Percentiles rank a stretch among this genome's conserved stretches.
Conservation (phyloP, 1,284 basidiomycete species). For the Hemileccinum hortonii region DNA sequence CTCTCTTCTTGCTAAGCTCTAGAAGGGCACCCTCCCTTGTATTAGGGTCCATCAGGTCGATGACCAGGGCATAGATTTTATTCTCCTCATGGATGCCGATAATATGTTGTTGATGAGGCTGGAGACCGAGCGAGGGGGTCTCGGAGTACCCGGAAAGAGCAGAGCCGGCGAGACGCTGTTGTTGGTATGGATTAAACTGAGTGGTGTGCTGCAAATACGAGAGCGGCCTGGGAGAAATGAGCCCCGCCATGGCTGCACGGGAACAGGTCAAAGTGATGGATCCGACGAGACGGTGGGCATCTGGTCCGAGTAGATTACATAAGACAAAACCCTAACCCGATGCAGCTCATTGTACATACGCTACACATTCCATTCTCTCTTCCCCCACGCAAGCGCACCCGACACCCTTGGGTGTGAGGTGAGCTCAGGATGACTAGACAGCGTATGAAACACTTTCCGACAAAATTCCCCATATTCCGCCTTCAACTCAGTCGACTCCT, state of each 20-base stretch:
- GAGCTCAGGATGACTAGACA: slow-evolving; percentile 20
- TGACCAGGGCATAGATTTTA: slow-evolving; percentile 81
- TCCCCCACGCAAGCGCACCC: slow-evolving; percentile 22
- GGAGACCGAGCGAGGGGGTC: slow-evolving; percentile 47
- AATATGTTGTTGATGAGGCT: slow-evolving; percentile 48
- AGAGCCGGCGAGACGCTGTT: slow-evolving; percentile 34
- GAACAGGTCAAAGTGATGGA: slow-evolving; percentile 11
- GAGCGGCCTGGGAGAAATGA: slow-evolving; percentile 60
- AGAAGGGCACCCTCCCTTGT: slow-evolving; percentile 87
- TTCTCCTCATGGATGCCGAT: slow-evolving; percentile 60
- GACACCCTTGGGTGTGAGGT: slow-evolving; percentile 26
- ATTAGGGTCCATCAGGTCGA: slow-evolving; percentile 77
- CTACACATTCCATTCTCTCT: background rate
- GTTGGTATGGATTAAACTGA: slow-evolving; percentile 53
- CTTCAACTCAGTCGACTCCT: slow-evolving; percentile 14
- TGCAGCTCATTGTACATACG: background rate
- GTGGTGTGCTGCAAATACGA: slow-evolving; percentile 57
- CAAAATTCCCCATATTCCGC: slow-evolving; percentile 26
- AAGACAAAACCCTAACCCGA: slow-evolving; percentile 34
- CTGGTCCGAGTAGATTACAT: slow-evolving; percentile 17
- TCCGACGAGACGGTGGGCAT: background rate
- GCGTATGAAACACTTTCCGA: slow-evolving; percentile 14
- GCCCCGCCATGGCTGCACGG: slow-evolving; percentile 51
- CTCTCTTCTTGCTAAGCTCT: slow-evolving; percentile 98
- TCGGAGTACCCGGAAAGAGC: slow-evolving; percentile 47